phyloP scores from a whole-genome alignment of 2,329 filamentous ascomycete genomes.

The Cordyceps militaris region DNA sequence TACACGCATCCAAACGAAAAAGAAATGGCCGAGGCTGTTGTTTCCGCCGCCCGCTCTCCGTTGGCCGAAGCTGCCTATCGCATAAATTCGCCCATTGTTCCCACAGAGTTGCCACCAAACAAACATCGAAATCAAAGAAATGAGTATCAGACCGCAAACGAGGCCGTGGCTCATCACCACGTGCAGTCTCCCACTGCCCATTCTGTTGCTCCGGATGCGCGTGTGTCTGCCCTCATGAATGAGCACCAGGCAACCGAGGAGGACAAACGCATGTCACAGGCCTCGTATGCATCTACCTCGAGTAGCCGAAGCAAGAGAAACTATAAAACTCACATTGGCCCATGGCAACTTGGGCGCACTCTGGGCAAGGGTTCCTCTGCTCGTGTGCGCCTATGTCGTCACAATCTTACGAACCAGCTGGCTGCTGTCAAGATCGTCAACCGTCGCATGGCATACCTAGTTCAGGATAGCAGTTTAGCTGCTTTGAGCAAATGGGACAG shows the following conservation, averaged over 20 bases:
- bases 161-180: slow-evolving; percentile 15
- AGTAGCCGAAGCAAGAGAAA: slow-evolving; percentile 34
- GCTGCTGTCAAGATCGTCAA: slow-evolving; percentile 96
- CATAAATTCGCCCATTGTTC: slow-evolving; percentile 34
- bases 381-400: slow-evolving; percentile 76
- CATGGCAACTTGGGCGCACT: slow-evolving; percentile 86
- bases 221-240: slow-evolving; percentile 19
- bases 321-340: slow-evolving; percentile 73
- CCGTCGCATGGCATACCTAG: slow-evolving; percentile 69
- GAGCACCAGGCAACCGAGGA: slow-evolving; percentile 27
- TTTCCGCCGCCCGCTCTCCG: slow-evolving; percentile 31
- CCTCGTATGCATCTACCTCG: slow-evolving; percentile 34
- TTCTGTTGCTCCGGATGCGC: slow-evolving; percentile 15
- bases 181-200: slow-evolving; percentile 10
- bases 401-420: slow-evolving; percentile 68
- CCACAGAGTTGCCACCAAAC: slow-evolving; percentile 20
- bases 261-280: slow-evolving; percentile 32
- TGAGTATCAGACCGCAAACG: neutral
- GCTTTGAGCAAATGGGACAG: slow-evolving; percentile 70
- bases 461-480: slow-evolving; percentile 78
- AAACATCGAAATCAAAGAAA: slow-evolving; percentile 25
- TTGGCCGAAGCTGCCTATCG: slow-evolving; percentile 42
- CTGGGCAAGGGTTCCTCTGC: slow-evolving; percentile 87
- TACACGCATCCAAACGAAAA: slow-evolving; percentile 16
- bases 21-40: slow-evolving; percentile 27